Evolutionary conservation across 257 asterid genomes (phyloP).

Genomic region (Ophiorrhiza pumila): DNA sequence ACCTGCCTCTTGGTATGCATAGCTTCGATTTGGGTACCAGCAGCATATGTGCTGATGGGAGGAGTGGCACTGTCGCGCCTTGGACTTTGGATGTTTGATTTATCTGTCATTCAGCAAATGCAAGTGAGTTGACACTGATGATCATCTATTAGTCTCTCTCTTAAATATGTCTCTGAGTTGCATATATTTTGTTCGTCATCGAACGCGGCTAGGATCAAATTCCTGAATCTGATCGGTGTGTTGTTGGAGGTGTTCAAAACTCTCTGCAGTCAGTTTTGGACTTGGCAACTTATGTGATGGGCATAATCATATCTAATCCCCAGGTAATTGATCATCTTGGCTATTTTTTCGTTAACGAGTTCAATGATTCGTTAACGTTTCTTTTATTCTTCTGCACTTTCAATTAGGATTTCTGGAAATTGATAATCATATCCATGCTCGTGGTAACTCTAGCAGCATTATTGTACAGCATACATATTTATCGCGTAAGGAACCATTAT

Average conservation of each 20-base stretch:
- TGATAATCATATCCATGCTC: conserved; percentile 55
- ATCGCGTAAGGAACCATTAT: conserved; percentile 57
- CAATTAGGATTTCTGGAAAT: conserved; percentile 72
- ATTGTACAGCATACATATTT: conserved; percentile 57
- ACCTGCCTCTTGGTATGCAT: conserved; percentile 61
- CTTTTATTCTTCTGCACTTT: conserved; percentile 2
- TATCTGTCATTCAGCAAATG: conserved; percentile 90
- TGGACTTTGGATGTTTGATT: conserved; percentile 95
- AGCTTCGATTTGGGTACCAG: conserved; percentile 58
- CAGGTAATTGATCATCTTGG: conserved; percentile 40
- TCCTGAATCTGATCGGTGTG: conserved; percentile 64
- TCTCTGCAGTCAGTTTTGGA: conserved; percentile 79
- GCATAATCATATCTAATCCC: conserved; percentile 75
- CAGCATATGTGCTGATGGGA: conserved; percentile 68
- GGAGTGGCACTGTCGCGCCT: conserved; percentile 90
- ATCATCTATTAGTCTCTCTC: neutral
- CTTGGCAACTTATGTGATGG: conserved; percentile 76
- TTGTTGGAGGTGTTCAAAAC: conserved; percentile 90
- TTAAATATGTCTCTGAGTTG: neutral
- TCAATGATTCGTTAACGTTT: neutral
- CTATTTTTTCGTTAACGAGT: neutral
- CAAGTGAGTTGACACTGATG: conserved; percentile 42
- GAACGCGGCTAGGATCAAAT: conserved; percentile 54
- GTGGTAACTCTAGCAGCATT: conserved; percentile 56
- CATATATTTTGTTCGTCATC: neutral